phyloP scores from a whole-genome alignment of 805 yeast genomes.

The Saccharomycopsis sp. region DNA sequence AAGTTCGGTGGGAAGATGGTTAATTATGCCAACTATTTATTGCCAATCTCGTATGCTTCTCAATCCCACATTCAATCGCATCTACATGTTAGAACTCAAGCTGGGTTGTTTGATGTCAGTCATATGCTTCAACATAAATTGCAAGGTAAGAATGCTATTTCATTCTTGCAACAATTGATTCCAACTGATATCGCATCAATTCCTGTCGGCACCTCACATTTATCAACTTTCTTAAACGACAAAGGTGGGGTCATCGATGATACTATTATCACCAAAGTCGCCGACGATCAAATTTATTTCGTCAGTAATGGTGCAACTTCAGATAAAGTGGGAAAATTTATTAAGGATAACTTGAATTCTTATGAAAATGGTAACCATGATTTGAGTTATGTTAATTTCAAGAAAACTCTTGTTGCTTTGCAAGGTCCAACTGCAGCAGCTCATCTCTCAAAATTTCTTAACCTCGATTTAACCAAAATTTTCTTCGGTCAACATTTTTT shows the following conservation, averaged over 20 bases:
- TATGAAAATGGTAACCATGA: slow-evolving; percentile 30
- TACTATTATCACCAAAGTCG: slow-evolving; percentile 76
- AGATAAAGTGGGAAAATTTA: slow-evolving; percentile 65
- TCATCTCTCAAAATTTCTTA: slow-evolving; percentile 57
- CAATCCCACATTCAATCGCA: slow-evolving; percentile 91
- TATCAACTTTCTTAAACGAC: slow-evolving; percentile 64
- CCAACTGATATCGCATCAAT: slow-evolving; percentile 69
- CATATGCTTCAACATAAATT: slow-evolving; percentile 93
- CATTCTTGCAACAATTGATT: slow-evolving; percentile 71
- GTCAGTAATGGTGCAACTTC: slow-evolving; percentile 97
- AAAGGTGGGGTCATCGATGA: slow-evolving; percentile 90
- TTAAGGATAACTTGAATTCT: slow-evolving; percentile 42
- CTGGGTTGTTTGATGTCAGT: slow-evolving; percentile 93
- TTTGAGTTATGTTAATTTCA: slow-evolving; percentile 25
- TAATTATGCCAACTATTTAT: slow-evolving; percentile 91
- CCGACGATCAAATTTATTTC: slow-evolving; percentile 58
- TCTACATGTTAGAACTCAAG: slow-evolving; percentile 82
- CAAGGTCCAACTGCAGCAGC: slow-evolving; percentile 88
- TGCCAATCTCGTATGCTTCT: slow-evolving; percentile 83
- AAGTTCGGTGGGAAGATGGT: slow-evolving; percentile 84
- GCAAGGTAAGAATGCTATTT: slow-evolving; percentile 58
- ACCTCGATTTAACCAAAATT: slow-evolving; percentile 48
- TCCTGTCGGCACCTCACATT: slow-evolving; percentile 53
- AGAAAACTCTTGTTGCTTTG: slow-evolving; percentile 66
- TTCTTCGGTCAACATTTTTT: slow-evolving; percentile 68